Evolutionary conservation across 2,329 filamentous ascomycete species (phyloP).

Genomic region (Lasiodiplodia theobromae): DNA sequence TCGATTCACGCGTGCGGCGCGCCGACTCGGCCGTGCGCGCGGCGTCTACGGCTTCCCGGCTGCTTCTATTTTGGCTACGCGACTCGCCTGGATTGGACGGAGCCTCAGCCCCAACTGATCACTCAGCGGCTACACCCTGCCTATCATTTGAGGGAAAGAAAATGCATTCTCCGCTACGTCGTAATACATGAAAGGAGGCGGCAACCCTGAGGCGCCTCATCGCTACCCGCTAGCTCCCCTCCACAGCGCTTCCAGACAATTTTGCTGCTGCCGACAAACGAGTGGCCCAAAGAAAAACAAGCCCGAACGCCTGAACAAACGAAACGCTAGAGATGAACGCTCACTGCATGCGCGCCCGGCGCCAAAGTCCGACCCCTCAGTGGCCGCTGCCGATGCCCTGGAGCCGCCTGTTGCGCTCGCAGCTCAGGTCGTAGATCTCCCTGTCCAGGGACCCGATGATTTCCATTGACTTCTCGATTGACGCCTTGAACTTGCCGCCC

Average conservation of each 20-base stretch:
- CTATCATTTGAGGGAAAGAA: conserved; percentile 38
- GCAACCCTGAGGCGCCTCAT: conserved; percentile 32
- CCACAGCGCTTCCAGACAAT: conserved; percentile 36
- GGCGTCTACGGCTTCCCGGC: conserved; percentile 29
- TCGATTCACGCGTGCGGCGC: conserved; percentile 30
- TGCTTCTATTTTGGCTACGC: conserved; percentile 43
- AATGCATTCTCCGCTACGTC: conserved; percentile 38
- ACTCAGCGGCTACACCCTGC: conserved; percentile 47
- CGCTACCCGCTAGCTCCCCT: conserved; percentile 38
- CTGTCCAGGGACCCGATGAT: conserved; percentile 74
- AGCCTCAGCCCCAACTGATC: conserved; percentile 44
- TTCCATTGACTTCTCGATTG: conserved; percentile 71
- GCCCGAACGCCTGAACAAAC: conserved; percentile 29
- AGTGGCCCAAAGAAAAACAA: conserved; percentile 37
- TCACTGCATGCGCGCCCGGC: conserved; percentile 3
- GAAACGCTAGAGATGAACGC: conserved; percentile 28
- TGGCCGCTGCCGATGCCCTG: conserved; percentile 36
- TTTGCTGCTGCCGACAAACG: conserved; percentile 33
- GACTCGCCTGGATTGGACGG: conserved; percentile 49
- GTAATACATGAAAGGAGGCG: conserved; percentile 35
- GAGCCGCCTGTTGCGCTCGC: conserved; percentile 58
- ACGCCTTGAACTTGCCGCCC: conserved; percentile 65
- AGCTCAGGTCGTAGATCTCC: conserved; percentile 71
- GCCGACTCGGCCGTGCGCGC: conserved; percentile 38
- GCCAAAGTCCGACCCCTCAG: conserved; percentile 34